phyloP scores from a whole-genome alignment of 2,329 filamentous ascomycete species.

The Ophiostoma tasmaniense region DNA sequence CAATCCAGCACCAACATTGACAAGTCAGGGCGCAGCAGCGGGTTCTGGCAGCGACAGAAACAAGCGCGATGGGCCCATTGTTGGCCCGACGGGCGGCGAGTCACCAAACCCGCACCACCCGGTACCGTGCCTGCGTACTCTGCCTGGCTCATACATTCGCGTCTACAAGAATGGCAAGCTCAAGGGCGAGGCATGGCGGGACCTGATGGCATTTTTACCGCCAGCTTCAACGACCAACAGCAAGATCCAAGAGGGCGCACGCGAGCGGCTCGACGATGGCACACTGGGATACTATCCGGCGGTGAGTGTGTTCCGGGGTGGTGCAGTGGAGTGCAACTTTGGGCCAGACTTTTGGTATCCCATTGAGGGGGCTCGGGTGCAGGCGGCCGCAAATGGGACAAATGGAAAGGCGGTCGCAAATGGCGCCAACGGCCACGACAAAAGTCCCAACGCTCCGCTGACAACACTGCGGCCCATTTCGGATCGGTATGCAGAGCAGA shows the following conservation, averaged over 20 bases:
- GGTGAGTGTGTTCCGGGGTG: conserved; percentile 84
- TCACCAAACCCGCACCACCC: conserved; percentile 64
- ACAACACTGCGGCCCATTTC: conserved; percentile 51
- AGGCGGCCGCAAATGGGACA: conserved; percentile 28
- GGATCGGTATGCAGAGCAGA: conserved; percentile 83
- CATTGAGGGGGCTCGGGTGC: conserved; percentile 44
- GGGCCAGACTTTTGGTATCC: conserved; percentile 89
- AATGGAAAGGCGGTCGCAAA: conserved; percentile 35
- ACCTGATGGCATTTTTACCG: conserved; percentile 83
- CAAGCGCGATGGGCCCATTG: conserved; percentile 23
- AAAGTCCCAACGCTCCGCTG: conserved; percentile 10
- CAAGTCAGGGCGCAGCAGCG: conserved; percentile 23
- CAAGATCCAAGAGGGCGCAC: conserved; percentile 60
- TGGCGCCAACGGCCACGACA: conserved; percentile 24
- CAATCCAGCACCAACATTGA: conserved; percentile 52
- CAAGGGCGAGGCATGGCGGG: conserved; percentile 79
- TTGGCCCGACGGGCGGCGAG: conserved; percentile 32
- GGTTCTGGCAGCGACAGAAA: conserved; percentile 12
- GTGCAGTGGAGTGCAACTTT: conserved; percentile 88
- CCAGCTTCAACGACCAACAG: conserved; percentile 74
- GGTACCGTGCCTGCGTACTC: conserved; percentile 66
- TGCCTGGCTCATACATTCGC: conserved; percentile 78
- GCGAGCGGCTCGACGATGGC: conserved; percentile 86
- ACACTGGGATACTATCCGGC: conserved; percentile 94
- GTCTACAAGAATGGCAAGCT: conserved; percentile 87